Evolutionary conservation across 83 land plant genomes (phyloP).

Genomic region (Picea mariana): DNA sequence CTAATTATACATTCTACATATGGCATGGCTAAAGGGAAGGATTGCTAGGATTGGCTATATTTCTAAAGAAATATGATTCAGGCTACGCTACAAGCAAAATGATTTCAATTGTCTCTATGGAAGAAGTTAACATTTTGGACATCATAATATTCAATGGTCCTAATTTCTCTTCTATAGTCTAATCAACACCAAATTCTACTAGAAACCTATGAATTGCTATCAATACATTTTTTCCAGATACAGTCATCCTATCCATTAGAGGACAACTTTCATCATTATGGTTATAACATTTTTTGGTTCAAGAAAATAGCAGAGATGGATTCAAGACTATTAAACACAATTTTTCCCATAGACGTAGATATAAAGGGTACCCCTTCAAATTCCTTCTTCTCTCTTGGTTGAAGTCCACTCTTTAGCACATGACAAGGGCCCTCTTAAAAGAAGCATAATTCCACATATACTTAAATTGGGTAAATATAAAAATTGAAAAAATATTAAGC

Average conservation of each 20-base stretch:
- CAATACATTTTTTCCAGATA: background rate
- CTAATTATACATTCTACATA: background rate
- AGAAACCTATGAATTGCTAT: background rate
- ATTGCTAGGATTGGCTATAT: no score
- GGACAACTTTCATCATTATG: background rate
- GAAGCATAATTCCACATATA: no score
- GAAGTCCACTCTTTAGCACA: no score
- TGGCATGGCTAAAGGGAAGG: no score
- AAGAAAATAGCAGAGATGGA: background rate
- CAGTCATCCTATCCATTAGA: background rate
- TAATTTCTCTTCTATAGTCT: background rate
- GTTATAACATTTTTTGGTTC: background rate
- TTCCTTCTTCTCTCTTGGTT: no score
- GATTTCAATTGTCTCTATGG: background rate
- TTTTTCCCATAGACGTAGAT: no score
- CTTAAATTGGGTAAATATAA: no score
- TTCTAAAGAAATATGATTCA: background rate
- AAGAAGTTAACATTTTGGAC: background rate
- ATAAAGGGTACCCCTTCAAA: no score
- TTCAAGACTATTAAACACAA: no score
- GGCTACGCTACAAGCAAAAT: background rate
- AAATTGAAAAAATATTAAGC: no score
- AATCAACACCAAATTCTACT: background rate
- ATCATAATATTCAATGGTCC: background rate
- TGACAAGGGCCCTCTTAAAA: no score